Percentiles rank a stretch among this genome's conserved stretches.
Evolutionary conservation across 2,329 filamentous ascomycete genomes (phyloP).

Genomic region (Drechslera avenae): DNA sequence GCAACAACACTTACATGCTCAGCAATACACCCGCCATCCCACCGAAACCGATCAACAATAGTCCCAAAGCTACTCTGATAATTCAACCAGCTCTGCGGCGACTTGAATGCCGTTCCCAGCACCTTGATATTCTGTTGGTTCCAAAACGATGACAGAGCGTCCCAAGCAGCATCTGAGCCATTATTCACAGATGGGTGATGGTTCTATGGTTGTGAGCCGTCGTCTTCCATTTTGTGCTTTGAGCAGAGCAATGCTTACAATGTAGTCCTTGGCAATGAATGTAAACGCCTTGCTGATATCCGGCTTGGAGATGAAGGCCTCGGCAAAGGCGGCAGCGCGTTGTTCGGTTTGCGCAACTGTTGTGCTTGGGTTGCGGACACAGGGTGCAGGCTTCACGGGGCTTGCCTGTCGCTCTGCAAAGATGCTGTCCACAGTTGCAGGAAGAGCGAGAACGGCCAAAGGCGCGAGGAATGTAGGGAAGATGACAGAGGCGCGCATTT

Average conservation of each 20-base stretch:
- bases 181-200: constrained; percentile 37
- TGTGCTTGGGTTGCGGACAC: constrained; percentile 20
- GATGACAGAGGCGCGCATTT: constrained; percentile 28
- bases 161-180: constrained; percentile 38
- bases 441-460: constrained; percentile 20
- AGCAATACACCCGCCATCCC: constrained; percentile 41
- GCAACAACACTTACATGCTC: constrained; percentile 37
- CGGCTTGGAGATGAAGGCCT: constrained; percentile 37
- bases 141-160: constrained; percentile 34
- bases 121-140: constrained; percentile 27
- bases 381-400: constrained; percentile 33
- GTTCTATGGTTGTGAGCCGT: constrained; percentile 23
- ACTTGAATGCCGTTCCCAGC: constrained; percentile 28
- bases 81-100: constrained; percentile 34
- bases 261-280: constrained; percentile 35
- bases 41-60: constrained; percentile 38
- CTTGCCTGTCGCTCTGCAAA: constrained; percentile 16
- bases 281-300: constrained; percentile 38
- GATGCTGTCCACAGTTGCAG: constrained; percentile 3
- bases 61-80: constrained; percentile 30
- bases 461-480: constrained; percentile 22
- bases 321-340: constrained; percentile 27
- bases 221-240: neutral
- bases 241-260: constrained; percentile 19
- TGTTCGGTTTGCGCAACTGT: constrained; percentile 21